Percentiles rank a stretch among this genome's conserved stretches.
These are phyloP conservation scores for Drechslera avenae DNA, from an alignment of 2,329 filamentous ascomycete genomes.

Conservation along the genomic window DNA sequence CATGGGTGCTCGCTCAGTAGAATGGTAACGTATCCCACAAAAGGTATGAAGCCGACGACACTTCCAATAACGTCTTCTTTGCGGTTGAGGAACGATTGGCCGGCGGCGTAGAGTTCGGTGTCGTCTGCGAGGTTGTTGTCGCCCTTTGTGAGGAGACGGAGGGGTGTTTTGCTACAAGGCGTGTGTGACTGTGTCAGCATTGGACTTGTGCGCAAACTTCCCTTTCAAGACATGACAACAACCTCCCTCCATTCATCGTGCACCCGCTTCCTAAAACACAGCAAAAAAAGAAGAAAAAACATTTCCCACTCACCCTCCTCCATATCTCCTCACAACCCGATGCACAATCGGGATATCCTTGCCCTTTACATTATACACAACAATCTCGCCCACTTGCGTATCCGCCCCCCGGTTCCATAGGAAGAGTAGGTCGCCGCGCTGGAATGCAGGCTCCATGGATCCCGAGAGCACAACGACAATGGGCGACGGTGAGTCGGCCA, in stretches of 20 bases:
- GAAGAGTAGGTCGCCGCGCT: conserved; percentile 76
- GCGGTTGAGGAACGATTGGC: conserved; percentile 84
- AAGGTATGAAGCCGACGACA: conserved; percentile 88
- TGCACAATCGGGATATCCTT: conserved; percentile 99
- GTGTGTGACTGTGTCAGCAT: conserved; percentile 14
- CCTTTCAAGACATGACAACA: not conserved
- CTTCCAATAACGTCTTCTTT: conserved; percentile 88
- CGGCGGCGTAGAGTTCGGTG: conserved; percentile 83
- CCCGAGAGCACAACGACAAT: conserved; percentile 85
- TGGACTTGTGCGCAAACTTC: no score
- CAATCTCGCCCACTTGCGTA: conserved; percentile 72
- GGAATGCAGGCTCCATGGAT: conserved; percentile 84
- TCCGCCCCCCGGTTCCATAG: conserved; percentile 73
- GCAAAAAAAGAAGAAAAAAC: not conserved
- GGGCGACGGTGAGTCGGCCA: conserved; percentile 67
- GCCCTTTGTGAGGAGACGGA: conserved; percentile 87
- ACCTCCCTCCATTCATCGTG: not conserved
- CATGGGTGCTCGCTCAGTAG: conserved; percentile 93
- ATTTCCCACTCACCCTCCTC: conserved; percentile 61
- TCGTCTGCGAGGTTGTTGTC: conserved; percentile 97
- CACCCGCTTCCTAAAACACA: not conserved
- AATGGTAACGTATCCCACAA: conserved; percentile 97
- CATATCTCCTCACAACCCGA: conserved; percentile 76
- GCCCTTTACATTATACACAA: conserved; percentile 82
- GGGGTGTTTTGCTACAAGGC: conserved; percentile 51